A percentile compares a stretch with the other conserved stretches of the same genome.
Conservation (phyloP, 306 rosid genomes). For the Lathyrus aphaca region DNA sequence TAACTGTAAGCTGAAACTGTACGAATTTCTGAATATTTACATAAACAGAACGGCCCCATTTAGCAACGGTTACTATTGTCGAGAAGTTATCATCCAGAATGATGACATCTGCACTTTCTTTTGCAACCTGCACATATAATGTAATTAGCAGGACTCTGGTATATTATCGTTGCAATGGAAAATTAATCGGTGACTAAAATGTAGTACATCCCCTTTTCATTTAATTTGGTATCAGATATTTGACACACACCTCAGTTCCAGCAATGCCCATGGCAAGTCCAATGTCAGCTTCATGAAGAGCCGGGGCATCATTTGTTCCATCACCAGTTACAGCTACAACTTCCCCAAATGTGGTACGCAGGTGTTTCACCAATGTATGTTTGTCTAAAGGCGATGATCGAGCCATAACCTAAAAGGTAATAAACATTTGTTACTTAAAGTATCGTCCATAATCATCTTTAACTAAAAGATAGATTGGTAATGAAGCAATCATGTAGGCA, state of each 20-base stretch:
- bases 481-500: conserved; percentile 10
- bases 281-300: conserved; percentile 98
- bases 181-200: conserved; percentile 11
- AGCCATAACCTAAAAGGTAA: conserved; percentile 79
- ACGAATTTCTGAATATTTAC: conserved; percentile 93
- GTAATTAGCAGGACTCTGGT: conserved; percentile 24
- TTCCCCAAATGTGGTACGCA: conserved; percentile 84
- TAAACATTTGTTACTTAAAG: conserved; percentile 37
- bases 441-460: conserved; percentile 21
- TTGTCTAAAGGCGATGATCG: conserved; percentile 97
- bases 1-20: conserved; percentile 95
- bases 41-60: conserved; percentile 99
- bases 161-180: conserved; percentile 26
- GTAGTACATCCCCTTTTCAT: not conserved
- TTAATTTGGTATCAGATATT: conserved; percentile 27
- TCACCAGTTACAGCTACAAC: conserved; percentile 99
- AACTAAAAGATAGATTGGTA: not conserved
- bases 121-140: conserved; percentile 74
- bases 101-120: conserved; percentile 98
- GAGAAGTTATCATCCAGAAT: conserved; percentile 97
- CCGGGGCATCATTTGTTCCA: conserved; percentile 99
- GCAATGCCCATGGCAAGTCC: conserved; percentile 99
- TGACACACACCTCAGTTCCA: conserved; percentile 86
- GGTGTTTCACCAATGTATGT: conserved; percentile 83
- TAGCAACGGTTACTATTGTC: conserved; percentile 92